A percentile compares a stretch with the other conserved stretches of the same genome.
phyloP scores from a whole-genome alignment of 2,329 filamentous ascomycete species.

The Aspergillus terreus region DNA sequence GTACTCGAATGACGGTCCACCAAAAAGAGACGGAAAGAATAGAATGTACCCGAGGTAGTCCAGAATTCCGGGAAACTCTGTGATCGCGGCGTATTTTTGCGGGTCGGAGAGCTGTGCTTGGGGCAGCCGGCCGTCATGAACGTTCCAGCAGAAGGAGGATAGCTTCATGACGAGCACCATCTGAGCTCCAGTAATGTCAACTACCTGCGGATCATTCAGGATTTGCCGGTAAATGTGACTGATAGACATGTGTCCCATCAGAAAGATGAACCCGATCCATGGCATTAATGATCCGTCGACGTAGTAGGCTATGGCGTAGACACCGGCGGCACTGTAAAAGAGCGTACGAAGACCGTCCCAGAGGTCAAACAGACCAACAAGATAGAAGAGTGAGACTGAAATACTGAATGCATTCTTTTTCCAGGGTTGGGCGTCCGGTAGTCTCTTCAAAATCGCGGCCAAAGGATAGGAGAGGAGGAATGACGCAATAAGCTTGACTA shows the following conservation, averaged over 20 bases:
- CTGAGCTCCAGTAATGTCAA: slow-evolving; percentile 91
- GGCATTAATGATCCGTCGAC: slow-evolving; percentile 91
- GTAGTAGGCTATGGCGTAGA: slow-evolving; percentile 79
- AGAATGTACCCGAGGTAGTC: slow-evolving; percentile 89
- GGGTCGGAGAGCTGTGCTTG: slow-evolving; percentile 77
- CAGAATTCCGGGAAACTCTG: slow-evolving; percentile 67
- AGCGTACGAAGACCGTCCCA: slow-evolving; percentile 82
- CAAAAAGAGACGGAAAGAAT: slow-evolving; percentile 90
- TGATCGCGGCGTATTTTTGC: slow-evolving; percentile 77
- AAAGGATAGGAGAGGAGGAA: slow-evolving; percentile 92
- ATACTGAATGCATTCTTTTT: slow-evolving; percentile 88
- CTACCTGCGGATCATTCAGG: slow-evolving; percentile 58
- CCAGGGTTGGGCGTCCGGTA: slow-evolving; percentile 79
- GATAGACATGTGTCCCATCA: slow-evolving; percentile 93
- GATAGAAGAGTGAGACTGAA: slow-evolving; percentile 76
- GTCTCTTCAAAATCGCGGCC: slow-evolving; percentile 79
- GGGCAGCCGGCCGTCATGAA: slow-evolving; percentile 83
- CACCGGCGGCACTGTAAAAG: slow-evolving; percentile 70
- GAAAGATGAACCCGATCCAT: slow-evolving; percentile 89
- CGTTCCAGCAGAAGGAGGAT: slow-evolving; percentile 95
- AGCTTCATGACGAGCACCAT: slow-evolving; percentile 99
- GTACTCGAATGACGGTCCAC: slow-evolving; percentile 90
- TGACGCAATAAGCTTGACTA: slow-evolving; percentile 89
- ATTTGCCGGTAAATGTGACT: slow-evolving; percentile 83
- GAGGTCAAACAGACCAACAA: slow-evolving; percentile 88